Evolutionary conservation across 176 grass and related monocot species (phyloP), one percentile per base, ranked within the genome.

Genomic region (Ampelocalamus luodianensis): DNA sequence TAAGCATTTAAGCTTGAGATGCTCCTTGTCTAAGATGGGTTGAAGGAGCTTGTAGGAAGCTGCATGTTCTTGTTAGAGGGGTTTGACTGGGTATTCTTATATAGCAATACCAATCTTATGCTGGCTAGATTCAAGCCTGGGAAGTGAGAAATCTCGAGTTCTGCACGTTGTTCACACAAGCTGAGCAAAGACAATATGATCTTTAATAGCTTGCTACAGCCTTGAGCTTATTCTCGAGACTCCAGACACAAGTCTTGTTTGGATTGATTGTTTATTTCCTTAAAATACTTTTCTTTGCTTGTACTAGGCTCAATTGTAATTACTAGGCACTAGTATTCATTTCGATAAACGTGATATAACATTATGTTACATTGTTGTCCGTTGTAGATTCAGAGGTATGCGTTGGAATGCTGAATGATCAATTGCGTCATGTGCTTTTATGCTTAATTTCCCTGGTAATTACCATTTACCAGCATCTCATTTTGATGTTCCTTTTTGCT

Each of bases 321-420:
- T 65, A 24, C 34, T 42, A 66, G 5, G n/a, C 2, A 10, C 76
- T 24, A 4, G 15, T 67, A 73, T 79, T 69, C 71, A 67, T 60
- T 79, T 53, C 40, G 32, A 59, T 29, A 51, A 72, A 40, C 48
- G 55, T 80, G 38, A 76, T 82, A 80, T 76, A 46, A 65, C 29
- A n/a, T 13, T 64, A 36, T 77, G 10, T 82, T 86, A n/a, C 34
- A 11, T 20, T 85, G 32, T 88, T 80, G 49, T 53, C 65, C 22
- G 18, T 90, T 89, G 85, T 54, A 92, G 84, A 83, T 92, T 86
- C 91, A 90, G 84, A 90, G 80, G 65, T 85, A 90, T 71, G 80
- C 91, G 5, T 43, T 90, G 84, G 91, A 92, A 84, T 63, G 87
- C 80, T 92, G 76, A 92, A 80, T 77, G 46, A 23, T 84, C 46